Evolutionary conservation across 2,329 filamentous ascomycete species (phyloP), one percentile per base, ranked within the genome.

Genomic region (Septoria petroselini): DNA sequence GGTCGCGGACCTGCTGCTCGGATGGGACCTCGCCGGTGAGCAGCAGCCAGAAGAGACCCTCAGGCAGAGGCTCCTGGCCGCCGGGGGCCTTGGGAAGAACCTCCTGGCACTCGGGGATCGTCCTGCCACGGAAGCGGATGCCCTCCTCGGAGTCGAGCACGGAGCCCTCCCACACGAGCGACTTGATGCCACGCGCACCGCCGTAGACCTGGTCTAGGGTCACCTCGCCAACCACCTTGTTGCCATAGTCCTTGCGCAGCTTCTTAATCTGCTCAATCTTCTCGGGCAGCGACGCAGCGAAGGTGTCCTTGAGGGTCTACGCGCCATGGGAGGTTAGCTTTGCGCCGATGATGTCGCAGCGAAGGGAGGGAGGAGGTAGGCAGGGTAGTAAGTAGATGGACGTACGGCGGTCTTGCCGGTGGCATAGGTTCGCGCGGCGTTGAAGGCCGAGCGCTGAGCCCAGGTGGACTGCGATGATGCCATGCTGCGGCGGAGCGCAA

Each of bases 181-280:
- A 86, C 84, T 97, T 98, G 79, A 98, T 95, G 69, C 93, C 91
- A 79, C 93, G 91, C 70, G 93, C 93, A 84, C 93, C 93, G 73
- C 93, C 93, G 74, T 97, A 98, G 71, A 95, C 93, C 79, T 98
- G 93, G 81, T 97, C 93, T 62, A 98, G 88, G 56, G 93, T 98
- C 72, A 98, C 89, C 82, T 97, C 89, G 73, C 93, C 91, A 64
- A 98, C 72, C 68, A 97, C 88, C 79, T 91, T 97, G 80, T 80
- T 88, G 72, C 93, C 93, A 73, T 94, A 83, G 71, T 95, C 91
- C 89, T 96, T 96, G 74, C 89, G 84, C 69, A 98, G 85, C 74
- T 89, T 84, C 88, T 98, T 98, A 80, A 98, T 90, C 83, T 97
- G 88, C 78, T 98, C 93, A 70, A 96, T 86, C 83, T 97, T 94